Base-by-base conservation (phyloP, 345 rosid species). In the Sisymbrium altissimum region DNA sequence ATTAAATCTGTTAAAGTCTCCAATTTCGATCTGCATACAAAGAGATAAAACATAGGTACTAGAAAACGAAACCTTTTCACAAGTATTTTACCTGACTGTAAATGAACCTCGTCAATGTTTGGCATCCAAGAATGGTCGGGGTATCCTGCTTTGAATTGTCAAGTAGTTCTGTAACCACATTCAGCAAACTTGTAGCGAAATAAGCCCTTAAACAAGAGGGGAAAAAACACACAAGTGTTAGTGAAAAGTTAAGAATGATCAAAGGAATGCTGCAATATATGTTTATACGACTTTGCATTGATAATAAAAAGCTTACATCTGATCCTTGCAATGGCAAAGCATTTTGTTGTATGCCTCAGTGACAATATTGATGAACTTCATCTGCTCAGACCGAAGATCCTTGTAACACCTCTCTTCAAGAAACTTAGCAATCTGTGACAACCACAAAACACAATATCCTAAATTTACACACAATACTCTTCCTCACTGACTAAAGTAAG, bases 331-430 rank as follows among this genome's bases (percentile, higher is more conserved):
- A 70, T 83, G 74, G 74, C 75, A 84, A 57, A 95, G 93, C 83
- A 95, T 59, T 77, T 87, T 95, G 48, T 83, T 83, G 81, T 95
- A 95, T 45, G 86, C 81, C 73, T 90, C 97, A 1, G 82, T 78
- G 50, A 85, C 86, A 75, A 84, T 82, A 79, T 79, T 86, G 76
- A 92, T 78, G 80, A 84, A 81, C 76, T 86, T 88, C 76, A 82
- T 64, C 48, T 95, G 97, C 68, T 78, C 89, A 13, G 79, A 76
- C 59, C 92, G 88, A 78, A 95, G 83, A 72, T 95, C 97, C 86
- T 87, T 95, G 82, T 66, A 85, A 81, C 92, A 92, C 78, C 93
- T 83, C 72, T 95, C 98, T 84, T 95, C 99, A 21, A 95, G 99
- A 82, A 80, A 87, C 52, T 87, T 87, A 11, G 89, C 96, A 80